Base-by-base conservation (phyloP, 164 flowering plant species). In the Stephania yunnanensis region DNA sequence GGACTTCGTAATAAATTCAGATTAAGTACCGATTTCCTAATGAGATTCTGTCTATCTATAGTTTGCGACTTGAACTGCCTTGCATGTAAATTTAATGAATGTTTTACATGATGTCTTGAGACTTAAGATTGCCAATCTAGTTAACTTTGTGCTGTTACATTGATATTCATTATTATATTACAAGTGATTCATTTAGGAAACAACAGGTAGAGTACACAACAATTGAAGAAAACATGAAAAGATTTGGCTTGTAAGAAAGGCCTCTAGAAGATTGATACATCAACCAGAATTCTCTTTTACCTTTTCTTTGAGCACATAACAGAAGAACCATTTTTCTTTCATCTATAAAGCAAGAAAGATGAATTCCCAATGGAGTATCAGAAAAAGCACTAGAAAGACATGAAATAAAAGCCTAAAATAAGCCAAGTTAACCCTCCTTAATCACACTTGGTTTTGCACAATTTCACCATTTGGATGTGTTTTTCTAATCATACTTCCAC, bases 401-500 rank as follows among this genome's bases (percentile, higher is more conserved):
- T 61, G 66, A 61, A 25, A 19, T 61, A n/a, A 53, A 17, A 61
- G 25, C n/a, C 66, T 61, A 61, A 61, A 61, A 61, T 61, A 61
- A 61, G 20, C 64, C 66, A 61, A n/a, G 25, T n/a, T 61, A 61
- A 61, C 66, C 20, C 66, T 5, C 22, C 66, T 61, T 17, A 19
- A 7, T 61, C 29, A 61, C n/a, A 36, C 42, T 36, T n/a, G 22
- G 66, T 19, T 61, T 61, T n/a, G 66, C 19, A 20, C 25, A 61
- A 61, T 61, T 36, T 61, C 66, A 61, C 66, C 66, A 61, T n/a
- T 7, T 19, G 22, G 20, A 61, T 61, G 25, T 61, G 66, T 61
- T 61, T 61, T 61, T n/a, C 66, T 20, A 61, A n/a, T 61, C 66
- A 61, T 61, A 6, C 66, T 61, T 61, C 66, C 66, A 61, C 66